phyloP scores from a whole-genome alignment of 2,329 filamentous ascomycete genomes.

The Pyrenochaeta sp. region DNA sequence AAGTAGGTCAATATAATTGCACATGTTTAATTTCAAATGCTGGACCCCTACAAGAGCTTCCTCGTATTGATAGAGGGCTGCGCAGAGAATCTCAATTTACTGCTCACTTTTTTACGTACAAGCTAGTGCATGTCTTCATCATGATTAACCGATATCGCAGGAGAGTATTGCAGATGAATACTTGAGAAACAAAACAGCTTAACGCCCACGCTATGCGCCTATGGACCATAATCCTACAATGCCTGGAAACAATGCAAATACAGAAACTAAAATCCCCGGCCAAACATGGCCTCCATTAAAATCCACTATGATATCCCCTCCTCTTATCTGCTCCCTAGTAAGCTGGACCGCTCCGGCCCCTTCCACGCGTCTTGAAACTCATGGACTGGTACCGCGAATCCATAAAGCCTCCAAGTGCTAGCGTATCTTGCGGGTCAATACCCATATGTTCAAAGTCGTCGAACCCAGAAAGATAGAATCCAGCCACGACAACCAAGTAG shows the following conservation, averaged over 20 bases:
- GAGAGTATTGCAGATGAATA: neutral
- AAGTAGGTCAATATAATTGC: no score
- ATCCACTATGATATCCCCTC: neutral
- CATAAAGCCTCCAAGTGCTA: constrained; percentile 42
- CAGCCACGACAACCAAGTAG: constrained; percentile 89
- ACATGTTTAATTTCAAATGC: no score
- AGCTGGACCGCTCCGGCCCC: constrained; percentile 31
- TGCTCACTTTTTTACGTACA: no score
- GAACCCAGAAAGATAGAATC: constrained; percentile 85
- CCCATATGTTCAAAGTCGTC: constrained; percentile 58
- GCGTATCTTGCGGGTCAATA: constrained; percentile 42
- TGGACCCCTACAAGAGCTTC: no score
- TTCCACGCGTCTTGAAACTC: constrained; percentile 43
- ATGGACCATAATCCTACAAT: no score
- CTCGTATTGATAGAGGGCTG: no score
- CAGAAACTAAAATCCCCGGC: neutral
- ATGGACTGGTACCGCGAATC: constrained; percentile 41
- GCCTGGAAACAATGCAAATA: no score
- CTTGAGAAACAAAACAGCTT: neutral
- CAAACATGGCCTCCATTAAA: neutral
- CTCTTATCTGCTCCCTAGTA: constrained; percentile 24
- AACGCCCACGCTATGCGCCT: constrained; percentile 9
- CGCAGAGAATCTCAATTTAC: no score
- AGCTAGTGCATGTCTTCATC: no score
- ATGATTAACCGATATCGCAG: neutral